These are phyloP conservation scores for Nicotiana sylvestris DNA, from an alignment of 257 asterid genomes.

Conservation along the genomic window DNA sequence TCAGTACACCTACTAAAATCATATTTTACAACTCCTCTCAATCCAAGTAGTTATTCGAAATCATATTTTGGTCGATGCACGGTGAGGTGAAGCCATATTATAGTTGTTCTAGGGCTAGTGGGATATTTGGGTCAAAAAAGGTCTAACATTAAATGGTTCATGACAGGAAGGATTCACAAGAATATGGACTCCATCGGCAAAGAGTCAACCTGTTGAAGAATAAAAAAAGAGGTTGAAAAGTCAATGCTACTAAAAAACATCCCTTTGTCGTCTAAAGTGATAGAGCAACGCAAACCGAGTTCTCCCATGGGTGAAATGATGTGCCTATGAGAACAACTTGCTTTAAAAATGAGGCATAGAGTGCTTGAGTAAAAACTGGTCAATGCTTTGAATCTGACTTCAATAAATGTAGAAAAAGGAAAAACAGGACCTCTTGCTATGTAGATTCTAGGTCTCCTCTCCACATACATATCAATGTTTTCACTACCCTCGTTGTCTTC, in stretches of 20 bases:
- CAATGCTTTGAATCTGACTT: neutral
- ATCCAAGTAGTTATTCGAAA: neutral
- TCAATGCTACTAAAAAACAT: neutral
- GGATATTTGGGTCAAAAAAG: neutral
- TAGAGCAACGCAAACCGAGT: neutral
- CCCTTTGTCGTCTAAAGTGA: neutral
- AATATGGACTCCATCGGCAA: neutral
- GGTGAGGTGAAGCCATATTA: neutral
- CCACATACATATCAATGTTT: neutral
- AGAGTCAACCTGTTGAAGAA: neutral
- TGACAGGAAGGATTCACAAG: neutral
- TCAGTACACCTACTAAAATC: neutral
- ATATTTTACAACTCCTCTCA: neutral
- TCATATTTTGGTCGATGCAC: neutral
- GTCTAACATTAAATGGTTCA: neutral
- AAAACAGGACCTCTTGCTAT: neutral
- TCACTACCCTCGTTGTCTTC: neutral
- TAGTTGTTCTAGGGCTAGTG: neutral
- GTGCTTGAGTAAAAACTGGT: neutral
- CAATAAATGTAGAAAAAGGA: neutral
- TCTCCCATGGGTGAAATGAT: neutral
- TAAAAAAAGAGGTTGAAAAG: neutral
- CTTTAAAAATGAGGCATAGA: neutral
- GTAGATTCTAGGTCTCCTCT: neutral
- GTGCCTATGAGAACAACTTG: neutral